phyloP scores from a whole-genome alignment of 345 rosid genomes.

The Schrenkiella parvula region DNA sequence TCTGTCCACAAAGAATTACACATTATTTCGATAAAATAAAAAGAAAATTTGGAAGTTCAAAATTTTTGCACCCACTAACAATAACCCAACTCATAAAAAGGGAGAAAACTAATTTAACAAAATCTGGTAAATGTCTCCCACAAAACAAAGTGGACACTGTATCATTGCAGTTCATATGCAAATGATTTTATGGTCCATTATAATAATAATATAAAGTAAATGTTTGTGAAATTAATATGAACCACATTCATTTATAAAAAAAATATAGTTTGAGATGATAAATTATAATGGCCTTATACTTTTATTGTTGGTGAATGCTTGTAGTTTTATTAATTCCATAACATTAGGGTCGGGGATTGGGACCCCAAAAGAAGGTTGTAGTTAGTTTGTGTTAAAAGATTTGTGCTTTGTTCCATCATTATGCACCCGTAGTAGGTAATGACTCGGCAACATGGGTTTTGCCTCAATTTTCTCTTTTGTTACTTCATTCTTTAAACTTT shows the following conservation, averaged over 20 bases:
- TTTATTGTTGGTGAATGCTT: background rate
- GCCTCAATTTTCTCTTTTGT: background rate
- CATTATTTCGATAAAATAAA: background rate
- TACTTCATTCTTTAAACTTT: background rate
- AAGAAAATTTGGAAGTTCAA: background rate
- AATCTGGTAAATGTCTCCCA: constrained; percentile 36
- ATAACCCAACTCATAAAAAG: constrained; percentile 5
- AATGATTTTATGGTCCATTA: constrained; percentile 28
- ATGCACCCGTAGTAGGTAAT: constrained; percentile 30
- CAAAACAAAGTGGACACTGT: constrained; percentile 22
- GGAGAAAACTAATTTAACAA: background rate
- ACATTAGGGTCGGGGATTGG: constrained; percentile 27
- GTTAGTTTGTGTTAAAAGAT: constrained; percentile 26
- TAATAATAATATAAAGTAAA: constrained; percentile 1
- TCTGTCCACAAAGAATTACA: background rate
- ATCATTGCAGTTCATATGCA: constrained; percentile 36
- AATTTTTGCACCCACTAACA: background rate
- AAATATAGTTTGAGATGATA: constrained; percentile 13
- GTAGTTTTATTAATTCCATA: constrained; percentile 25
- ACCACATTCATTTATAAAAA: background rate
- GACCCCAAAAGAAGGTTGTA: constrained; percentile 27
- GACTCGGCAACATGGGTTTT: constrained; percentile 31
- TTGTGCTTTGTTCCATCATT: constrained; percentile 30
- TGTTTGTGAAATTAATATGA: background rate
- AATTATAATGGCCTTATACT: constrained; percentile 2